Conservation (phyloP, 345 rosid species). For the Combretum micranthum region DNA sequence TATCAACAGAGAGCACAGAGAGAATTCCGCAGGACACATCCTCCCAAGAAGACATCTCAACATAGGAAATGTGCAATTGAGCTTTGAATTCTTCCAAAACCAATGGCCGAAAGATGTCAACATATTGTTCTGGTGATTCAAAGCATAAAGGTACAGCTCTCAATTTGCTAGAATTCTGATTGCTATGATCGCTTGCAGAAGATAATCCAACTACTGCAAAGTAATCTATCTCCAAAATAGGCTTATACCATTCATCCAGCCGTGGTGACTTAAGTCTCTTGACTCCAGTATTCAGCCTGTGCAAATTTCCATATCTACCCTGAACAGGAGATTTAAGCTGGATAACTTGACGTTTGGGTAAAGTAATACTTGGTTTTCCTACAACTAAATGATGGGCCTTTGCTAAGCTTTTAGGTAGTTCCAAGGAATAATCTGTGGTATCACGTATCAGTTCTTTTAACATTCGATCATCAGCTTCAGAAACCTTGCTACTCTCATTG, state of each 20-base stretch:
- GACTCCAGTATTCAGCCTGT: slow-evolving; percentile 42
- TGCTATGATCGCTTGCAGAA: slow-evolving; percentile 37
- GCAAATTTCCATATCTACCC: slow-evolving; percentile 43
- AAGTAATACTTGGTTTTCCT: slow-evolving; percentile 37
- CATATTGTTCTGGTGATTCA: slow-evolving; percentile 71
- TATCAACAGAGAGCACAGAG: slow-evolving; percentile 85
- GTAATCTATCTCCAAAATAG: slow-evolving; percentile 78
- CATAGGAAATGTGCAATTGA: slow-evolving; percentile 71
- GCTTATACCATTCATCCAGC: slow-evolving; percentile 94
- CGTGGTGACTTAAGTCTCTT: slow-evolving; percentile 82
- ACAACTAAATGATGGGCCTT: slow-evolving; percentile 33
- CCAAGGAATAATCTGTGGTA: slow-evolving; percentile 39
- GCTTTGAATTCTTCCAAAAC: slow-evolving; percentile 97
- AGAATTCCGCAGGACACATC: slow-evolving; percentile 67
- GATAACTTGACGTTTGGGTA: slow-evolving; percentile 83
- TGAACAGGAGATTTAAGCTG: slow-evolving; percentile 70
- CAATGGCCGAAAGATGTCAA: slow-evolving; percentile 80
- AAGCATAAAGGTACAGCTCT: slow-evolving; percentile 85
- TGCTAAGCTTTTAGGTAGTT: slow-evolving; percentile 36
- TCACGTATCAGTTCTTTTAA: slow-evolving; percentile 47
- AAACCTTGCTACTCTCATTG: slow-evolving; percentile 22
- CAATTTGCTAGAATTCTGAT: slow-evolving; percentile 33
- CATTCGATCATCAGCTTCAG: slow-evolving; percentile 28
- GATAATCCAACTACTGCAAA: slow-evolving; percentile 62
- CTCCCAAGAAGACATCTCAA: slow-evolving; percentile 77